Conservation (phyloP, 106 monocot genomes). For the Cymbidium sinense region DNA sequence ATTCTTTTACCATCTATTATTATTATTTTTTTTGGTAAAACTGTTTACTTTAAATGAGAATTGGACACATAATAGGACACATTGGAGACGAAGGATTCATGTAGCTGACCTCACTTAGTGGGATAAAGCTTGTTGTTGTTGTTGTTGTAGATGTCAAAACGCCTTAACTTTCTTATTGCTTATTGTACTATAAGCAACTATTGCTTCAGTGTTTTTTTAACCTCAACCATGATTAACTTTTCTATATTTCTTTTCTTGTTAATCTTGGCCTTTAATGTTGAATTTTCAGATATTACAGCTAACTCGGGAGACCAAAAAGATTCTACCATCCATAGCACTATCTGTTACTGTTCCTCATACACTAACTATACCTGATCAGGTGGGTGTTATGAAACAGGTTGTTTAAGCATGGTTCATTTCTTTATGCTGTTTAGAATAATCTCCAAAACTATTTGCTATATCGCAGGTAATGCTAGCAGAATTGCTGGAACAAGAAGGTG, state of each 20-base stretch:
- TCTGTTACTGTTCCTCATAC: slow-evolving; percentile 94
- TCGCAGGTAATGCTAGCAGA: slow-evolving; percentile 77
- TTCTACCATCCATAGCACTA: slow-evolving; percentile 59
- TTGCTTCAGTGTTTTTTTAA: no score
- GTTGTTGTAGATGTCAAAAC: no score
- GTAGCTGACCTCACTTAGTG: no score
- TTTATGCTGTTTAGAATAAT: background rate
- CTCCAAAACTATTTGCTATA: background rate
- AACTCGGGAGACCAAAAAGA: slow-evolving; percentile 56
- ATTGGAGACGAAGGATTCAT: no score
- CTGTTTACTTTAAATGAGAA: no score
- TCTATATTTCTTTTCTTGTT: background rate
- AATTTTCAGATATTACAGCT: slow-evolving; percentile 65
- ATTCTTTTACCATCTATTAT: no score
- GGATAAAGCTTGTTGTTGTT: no score
- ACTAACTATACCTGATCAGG: slow-evolving; percentile 83
- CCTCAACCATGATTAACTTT: background rate
- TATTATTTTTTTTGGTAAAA: no score
- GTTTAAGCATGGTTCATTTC: background rate
- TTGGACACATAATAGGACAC: no score
- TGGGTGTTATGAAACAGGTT: slow-evolving; percentile 10
- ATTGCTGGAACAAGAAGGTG: slow-evolving; percentile 84
- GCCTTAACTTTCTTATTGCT: no score
- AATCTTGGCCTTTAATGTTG: background rate
- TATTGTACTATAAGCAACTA: no score